Evolutionary conservation across 495 filamentous ascomycete genomes (phyloP).

Genomic region (Neurospora cerealis): DNA sequence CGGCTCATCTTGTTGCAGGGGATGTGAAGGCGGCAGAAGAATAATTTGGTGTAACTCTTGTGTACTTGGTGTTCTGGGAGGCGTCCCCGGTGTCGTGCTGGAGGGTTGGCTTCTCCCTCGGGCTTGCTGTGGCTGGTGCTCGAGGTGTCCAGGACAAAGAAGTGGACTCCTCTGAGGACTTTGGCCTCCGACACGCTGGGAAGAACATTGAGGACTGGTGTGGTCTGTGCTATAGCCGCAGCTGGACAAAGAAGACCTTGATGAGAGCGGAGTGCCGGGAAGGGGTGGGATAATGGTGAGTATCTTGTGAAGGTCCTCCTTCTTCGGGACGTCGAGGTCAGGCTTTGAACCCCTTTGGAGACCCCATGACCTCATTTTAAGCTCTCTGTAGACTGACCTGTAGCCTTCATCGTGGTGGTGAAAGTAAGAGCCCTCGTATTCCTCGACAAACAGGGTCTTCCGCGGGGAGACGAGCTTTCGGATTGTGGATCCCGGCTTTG

Average conservation of each 20-base stretch:
- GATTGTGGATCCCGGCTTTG: constrained; percentile 34
- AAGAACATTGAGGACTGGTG: constrained; percentile 14
- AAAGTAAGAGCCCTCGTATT: constrained; percentile 21
- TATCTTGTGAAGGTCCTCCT: constrained; percentile 31
- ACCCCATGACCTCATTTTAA: constrained; percentile 21
- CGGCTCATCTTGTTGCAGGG: constrained; percentile 6
- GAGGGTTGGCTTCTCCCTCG: constrained; percentile 7
- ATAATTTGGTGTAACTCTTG: not conserved
- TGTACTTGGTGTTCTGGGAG: not conserved
- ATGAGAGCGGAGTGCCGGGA: constrained; percentile 37
- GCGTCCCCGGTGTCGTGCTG: not conserved
- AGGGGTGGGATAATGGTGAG: constrained; percentile 29
- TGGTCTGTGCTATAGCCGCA: constrained; percentile 21
- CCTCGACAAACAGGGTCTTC: constrained; percentile 20
- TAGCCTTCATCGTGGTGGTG: constrained; percentile 18
- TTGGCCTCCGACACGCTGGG: constrained; percentile 9
- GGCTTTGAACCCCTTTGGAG: constrained; percentile 23
- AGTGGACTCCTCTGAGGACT: constrained; percentile 19
- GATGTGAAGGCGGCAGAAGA: constrained; percentile 9
- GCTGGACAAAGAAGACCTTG: constrained; percentile 38
- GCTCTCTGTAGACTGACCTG: constrained; percentile 11
- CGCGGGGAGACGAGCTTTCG: constrained; percentile 32
- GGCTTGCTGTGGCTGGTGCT: constrained; percentile 5
- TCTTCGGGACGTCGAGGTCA: constrained; percentile 28
- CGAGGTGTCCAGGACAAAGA: constrained; percentile 16